Evolutionary conservation across 441 rosid species (phyloP).

Genomic region (Geranium incanum): DNA sequence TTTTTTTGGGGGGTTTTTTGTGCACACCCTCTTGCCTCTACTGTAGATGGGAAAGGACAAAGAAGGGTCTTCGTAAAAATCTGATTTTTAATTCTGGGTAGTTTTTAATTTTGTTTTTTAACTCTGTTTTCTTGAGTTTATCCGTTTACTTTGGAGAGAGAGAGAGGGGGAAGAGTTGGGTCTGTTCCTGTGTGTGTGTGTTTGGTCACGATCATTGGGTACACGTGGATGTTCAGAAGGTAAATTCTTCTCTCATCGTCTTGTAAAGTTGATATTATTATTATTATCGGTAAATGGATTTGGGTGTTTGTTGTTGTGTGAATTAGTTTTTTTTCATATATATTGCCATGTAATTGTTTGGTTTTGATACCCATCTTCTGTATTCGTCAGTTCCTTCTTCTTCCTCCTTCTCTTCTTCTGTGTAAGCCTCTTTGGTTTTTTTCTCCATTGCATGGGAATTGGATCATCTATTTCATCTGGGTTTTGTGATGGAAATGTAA

Average conservation of each 20-base stretch:
- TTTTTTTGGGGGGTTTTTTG: too few relatives aligned
- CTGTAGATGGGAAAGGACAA: neutral
- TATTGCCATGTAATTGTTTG: constrained; percentile 21
- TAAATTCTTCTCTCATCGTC: constrained; percentile 31
- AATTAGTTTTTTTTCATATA: neutral
- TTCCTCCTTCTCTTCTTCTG: neutral
- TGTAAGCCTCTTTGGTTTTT: neutral
- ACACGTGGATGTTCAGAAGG: constrained; percentile 56
- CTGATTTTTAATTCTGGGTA: constrained; percentile 9
- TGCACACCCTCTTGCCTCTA: neutral
- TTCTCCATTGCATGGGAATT: constrained; percentile 4
- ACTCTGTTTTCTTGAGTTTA: too few relatives aligned
- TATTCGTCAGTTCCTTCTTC: constrained; percentile 28
- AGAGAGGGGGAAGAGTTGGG: neutral
- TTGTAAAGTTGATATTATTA: constrained; percentile 16
- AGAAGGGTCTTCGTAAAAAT: neutral
- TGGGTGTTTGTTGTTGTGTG: neutral
- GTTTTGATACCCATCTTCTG: constrained; percentile 30
- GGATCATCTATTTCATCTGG: constrained; percentile 6
- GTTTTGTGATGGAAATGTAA: constrained; percentile 23
- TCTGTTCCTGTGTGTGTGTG: constrained; percentile 18
- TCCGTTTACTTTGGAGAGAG: constrained; percentile 15
- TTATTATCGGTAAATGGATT: constrained; percentile 15
- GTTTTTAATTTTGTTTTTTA: neutral
- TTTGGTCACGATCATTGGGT: constrained; percentile 41